Conservation (phyloP, 305 asterid genomes). For the Nicotiana rustica region DNA sequence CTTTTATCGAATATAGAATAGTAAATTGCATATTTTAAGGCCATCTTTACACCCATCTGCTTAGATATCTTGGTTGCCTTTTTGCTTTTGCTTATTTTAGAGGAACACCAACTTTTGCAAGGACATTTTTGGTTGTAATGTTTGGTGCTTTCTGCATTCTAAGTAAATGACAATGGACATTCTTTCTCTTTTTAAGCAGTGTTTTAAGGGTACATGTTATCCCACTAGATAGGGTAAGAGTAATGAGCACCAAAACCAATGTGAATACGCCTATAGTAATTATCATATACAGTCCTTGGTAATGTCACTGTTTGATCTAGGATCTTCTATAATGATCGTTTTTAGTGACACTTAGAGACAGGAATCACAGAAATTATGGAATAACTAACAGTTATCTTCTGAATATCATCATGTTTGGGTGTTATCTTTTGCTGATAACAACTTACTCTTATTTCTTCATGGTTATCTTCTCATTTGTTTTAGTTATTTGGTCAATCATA, state of each 20-base stretch:
- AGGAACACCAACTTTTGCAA: background rate
- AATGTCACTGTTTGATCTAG: background rate
- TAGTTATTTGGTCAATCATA: background rate
- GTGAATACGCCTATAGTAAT: background rate
- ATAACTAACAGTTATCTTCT: background rate
- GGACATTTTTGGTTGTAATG: background rate
- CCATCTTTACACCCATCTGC: background rate
- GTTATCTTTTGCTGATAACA: background rate
- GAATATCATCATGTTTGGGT: background rate
- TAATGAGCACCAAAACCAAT: background rate
- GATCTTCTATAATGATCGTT: background rate
- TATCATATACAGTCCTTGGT: background rate
- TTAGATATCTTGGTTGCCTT: background rate
- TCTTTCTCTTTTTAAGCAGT: background rate
- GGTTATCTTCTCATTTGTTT: background rate
- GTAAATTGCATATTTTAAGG: background rate
- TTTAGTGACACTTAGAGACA: background rate
- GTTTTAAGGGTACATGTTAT: background rate
- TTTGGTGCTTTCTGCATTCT: background rate
- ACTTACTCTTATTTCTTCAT: background rate
- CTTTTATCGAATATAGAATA: background rate
- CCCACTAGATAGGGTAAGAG: background rate
- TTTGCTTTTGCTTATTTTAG: background rate
- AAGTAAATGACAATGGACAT: no score
- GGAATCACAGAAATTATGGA: background rate